Evolutionary conservation across 1,139 yeast genomes (phyloP), one percentile per base, ranked within the genome.

Genomic region (Hanseniaspora sp.): DNA sequence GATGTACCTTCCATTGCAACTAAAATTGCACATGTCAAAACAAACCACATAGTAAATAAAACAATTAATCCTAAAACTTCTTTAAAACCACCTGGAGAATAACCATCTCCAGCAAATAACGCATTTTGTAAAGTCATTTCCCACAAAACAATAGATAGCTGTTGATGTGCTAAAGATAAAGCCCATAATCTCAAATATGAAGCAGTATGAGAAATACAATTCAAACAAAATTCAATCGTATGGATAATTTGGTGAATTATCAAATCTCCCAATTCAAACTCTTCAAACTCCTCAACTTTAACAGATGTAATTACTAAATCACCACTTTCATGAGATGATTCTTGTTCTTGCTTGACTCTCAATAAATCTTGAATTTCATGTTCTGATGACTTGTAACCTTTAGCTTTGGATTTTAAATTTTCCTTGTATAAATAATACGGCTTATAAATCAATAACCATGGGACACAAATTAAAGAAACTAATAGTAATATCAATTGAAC

Each of bases 1-100:
- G 90, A 83, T 0, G 94, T 84, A 60, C 94, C 94, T 69, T 84
- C 94, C 94, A 84, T 84, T 54, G 81, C 70, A 30, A 84, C 94
- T 66, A 84, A 74, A 59, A 84, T 83, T 63, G 79, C 78, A 34
- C 83, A 84, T 0, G 92, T 82, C 61, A 84, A 71, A 5, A 76
- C 75, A 67, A 84, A 83, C 94, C 94, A 84, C 83, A 84, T 78
- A 46, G 80, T 86, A 67, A 84, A 84, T 63, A 83, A 70, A 13
- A 67, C 51, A 4, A 71, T 69, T 12, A 67, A 69, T 47, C 63
- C 67, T 2, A 61, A 55, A 9, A 70, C 72, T 8, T 68, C 63
- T 1, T 63, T 47, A 1, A 64, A 60, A 0, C 69, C 62, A 0
- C 72, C 71, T 28, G 73, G 64, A 31, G 61, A 59, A 13, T 60